Evolutionary conservation across 192 early-diverging fungal genomes (phyloP).

Genomic region (Pilobolus umbonatus): DNA sequence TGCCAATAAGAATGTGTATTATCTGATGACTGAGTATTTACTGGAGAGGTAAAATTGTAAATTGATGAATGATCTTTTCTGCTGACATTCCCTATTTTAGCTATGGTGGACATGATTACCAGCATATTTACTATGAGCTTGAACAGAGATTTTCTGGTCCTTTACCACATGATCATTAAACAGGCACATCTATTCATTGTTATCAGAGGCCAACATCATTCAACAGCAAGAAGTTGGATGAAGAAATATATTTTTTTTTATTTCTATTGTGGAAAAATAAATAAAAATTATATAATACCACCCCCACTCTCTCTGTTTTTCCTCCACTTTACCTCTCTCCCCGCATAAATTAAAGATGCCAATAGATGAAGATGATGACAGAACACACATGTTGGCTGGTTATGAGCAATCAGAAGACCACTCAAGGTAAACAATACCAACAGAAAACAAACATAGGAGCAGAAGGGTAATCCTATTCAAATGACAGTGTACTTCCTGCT

Average conservation of each 20-base stretch:
- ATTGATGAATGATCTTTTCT: not conserved
- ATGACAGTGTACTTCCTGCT: not conserved
- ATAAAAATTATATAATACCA: too few species aligned
- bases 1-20: slow-evolving; percentile 59
- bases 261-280: too few species aligned
- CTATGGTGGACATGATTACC: slow-evolving; percentile 34
- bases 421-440: not conserved
- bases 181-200: too few species aligned
- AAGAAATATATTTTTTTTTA: too few species aligned
- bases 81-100: slow-evolving; percentile 8
- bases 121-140: slow-evolving; percentile 23
- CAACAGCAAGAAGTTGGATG: too few species aligned
- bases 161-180: slow-evolving; percentile 8
- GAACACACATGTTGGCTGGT: slow-evolving; percentile 6
- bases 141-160: slow-evolving; percentile 25
- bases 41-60: slow-evolving; percentile 25
- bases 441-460: too few species aligned
- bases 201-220: too few species aligned
- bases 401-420: not conserved
- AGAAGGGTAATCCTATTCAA: not conserved
- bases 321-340: too few species aligned
- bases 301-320: too few species aligned
- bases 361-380: not conserved
- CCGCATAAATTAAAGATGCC: too few species aligned
- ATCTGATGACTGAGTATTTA: slow-evolving; percentile 36